Conservation (phyloP, 2,329 filamentous ascomycete species). For the Curvularia verruculosa region DNA sequence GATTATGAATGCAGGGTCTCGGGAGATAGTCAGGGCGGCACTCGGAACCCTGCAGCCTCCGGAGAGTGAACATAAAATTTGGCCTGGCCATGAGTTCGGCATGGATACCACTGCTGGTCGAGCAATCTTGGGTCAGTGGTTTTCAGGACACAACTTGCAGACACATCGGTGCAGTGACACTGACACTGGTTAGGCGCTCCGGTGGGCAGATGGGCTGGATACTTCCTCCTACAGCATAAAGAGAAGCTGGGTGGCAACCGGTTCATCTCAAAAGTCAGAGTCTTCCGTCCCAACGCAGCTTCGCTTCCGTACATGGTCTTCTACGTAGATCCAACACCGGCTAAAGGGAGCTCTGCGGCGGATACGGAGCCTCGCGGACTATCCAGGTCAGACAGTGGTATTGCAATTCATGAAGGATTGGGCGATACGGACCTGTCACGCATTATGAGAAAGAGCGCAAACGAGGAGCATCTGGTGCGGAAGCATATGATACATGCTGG, state of each 20-base stretch:
- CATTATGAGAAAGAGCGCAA: not conserved
- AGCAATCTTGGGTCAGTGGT: conserved; percentile 15
- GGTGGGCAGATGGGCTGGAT: conserved; percentile 14
- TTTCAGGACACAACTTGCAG: no score
- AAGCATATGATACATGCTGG: conserved; percentile 2
- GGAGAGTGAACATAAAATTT: conserved; percentile 12
- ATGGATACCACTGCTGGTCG: conserved; percentile 7
- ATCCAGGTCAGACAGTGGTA: no score
- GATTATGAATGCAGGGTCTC: conserved; percentile 13
- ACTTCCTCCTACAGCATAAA: conserved; percentile 22
- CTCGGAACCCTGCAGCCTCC: conserved; percentile 5
- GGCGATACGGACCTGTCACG: not conserved
- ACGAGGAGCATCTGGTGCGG: not conserved
- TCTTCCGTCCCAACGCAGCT: conserved; percentile 4
- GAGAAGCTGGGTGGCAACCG: conserved; percentile 13
- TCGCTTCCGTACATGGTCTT: conserved; percentile 17
- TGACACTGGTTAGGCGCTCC: conserved; percentile 14
- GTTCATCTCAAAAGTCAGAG: conserved; percentile 17
- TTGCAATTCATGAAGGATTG: not conserved
- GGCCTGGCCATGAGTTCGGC: conserved; percentile 17
- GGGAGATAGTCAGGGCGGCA: conserved; percentile 7
- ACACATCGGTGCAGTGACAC: no score
- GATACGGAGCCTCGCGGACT: not conserved
- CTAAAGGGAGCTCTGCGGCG: not conserved
- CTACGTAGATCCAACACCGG: conserved; percentile 9